phyloP scores from a whole-genome alignment of 2,329 filamentous ascomycete genomes.

The Scytalidium lignicola region DNA sequence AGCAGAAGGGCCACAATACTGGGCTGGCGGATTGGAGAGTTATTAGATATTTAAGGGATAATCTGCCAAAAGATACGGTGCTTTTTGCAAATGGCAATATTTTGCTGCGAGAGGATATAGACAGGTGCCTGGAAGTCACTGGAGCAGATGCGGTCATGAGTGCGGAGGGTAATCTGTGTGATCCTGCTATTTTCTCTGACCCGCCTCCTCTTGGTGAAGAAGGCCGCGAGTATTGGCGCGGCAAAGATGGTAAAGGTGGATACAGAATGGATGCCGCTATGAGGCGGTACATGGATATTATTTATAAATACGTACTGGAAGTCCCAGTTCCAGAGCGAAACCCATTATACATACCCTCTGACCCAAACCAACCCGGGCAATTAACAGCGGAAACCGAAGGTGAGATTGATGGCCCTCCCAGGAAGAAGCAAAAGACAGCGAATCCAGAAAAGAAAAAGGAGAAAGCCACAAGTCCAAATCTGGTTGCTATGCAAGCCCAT shows the following conservation, averaged over 20 bases:
- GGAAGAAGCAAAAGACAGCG: constrained; percentile 33
- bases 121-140: constrained; percentile 72
- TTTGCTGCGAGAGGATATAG: constrained; percentile 72
- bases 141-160: constrained; percentile 93
- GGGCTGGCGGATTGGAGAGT: constrained; percentile 89
- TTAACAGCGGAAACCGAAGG: constrained; percentile 27
- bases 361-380: constrained; percentile 27
- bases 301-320: constrained; percentile 72
- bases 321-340: constrained; percentile 58
- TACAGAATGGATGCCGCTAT: constrained; percentile 86
- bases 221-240: constrained; percentile 81
- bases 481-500: constrained; percentile 81
- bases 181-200: constrained; percentile 78
- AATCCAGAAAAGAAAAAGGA: constrained; percentile 36
- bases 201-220: constrained; percentile 60
- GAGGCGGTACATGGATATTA: constrained; percentile 83
- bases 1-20: constrained; percentile 95
- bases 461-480: constrained; percentile 49
- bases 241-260: constrained; percentile 71
- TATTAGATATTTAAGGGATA: constrained; percentile 76
- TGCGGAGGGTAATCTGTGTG: constrained; percentile 89
- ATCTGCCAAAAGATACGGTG: constrained; percentile 79
- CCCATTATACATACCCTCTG: constrained; percentile 65
- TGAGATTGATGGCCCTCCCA: constrained; percentile 24
- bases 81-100: constrained; percentile 97